phyloP scores from a whole-genome alignment of 1,284 basidiomycete genomes.

The Wolfiporia cocos region DNA sequence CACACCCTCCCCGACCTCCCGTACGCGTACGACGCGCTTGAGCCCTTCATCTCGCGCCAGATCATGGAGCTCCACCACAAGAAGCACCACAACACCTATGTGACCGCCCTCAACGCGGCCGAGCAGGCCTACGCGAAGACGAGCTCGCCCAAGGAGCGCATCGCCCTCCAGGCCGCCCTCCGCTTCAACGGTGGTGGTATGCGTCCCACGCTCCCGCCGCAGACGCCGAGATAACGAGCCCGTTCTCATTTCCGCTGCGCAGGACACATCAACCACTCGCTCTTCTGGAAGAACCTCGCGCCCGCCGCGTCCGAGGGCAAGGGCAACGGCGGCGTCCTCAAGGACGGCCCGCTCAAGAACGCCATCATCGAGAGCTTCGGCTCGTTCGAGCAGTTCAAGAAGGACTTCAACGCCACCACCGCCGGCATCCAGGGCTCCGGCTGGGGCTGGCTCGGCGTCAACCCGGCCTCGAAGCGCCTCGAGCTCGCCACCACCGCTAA shows the following conservation, averaged over 20 bases:
- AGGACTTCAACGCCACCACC: constrained; percentile 79
- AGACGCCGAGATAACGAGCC: too few relatives aligned
- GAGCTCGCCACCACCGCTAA: constrained; percentile 79
- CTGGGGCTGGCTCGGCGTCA: constrained; percentile 87
- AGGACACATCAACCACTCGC: constrained; percentile 88
- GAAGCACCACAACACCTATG: constrained; percentile 94
- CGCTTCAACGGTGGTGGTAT: constrained; percentile 90
- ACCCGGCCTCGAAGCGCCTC: constrained; percentile 57
- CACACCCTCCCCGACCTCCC: constrained; percentile 86
- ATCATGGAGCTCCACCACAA: constrained; percentile 94
- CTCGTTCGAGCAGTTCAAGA: constrained; percentile 68
- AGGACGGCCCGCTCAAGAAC: constrained; percentile 71
- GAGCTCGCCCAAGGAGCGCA: constrained; percentile 69
- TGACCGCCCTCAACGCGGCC: constrained; percentile 87
- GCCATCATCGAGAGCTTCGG: constrained; percentile 86
- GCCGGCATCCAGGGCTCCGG: constrained; percentile 86
- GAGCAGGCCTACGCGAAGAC: constrained; percentile 78
- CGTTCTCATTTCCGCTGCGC: too few relatives aligned
- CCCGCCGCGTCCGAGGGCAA: constrained; percentile 46
- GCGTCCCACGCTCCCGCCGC: too few relatives aligned
- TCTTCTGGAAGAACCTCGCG: constrained; percentile 97
- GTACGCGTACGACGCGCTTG: constrained; percentile 86
- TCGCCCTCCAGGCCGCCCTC: constrained; percentile 81
- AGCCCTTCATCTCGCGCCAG: constrained; percentile 72
- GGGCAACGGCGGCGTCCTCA: constrained; percentile 61